Evolutionary conservation across 2,329 filamentous ascomycete genomes (phyloP), one percentile per base, ranked within the genome.

Genomic region (Cercospora sesami): DNA sequence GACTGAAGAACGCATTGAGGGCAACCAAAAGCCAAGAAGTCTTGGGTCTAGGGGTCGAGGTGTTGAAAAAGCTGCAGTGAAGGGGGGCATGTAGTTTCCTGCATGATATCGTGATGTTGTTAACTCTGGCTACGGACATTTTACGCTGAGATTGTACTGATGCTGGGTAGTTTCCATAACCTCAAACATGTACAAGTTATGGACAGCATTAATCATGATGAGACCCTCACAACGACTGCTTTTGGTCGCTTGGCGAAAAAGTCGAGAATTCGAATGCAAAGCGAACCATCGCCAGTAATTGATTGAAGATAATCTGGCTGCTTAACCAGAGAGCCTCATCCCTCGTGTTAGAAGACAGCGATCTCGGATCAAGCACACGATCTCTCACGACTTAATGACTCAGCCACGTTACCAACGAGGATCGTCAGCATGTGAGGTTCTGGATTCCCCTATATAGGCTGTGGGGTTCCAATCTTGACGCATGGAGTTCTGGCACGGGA

Each of bases 1-100:
- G 89, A 0, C 81, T 97, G 68, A 93, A 89, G 74, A 85, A 86
- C 60, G 89, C 89, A 72, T 81, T 94, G 57, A 90, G 89, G 81
- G 88, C 87, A 78, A 90, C 87, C 59, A 85, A 88, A 67, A 87
- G 88, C 68, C 84, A 87, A 6, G 89, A 91, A 71, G 89, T 97
- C 26, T 76, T 96, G 60, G 51, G 21, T 10, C 26, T 66, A 42
- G 67, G 67, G 1, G 67, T 68, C 0, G 67, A 68, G 39, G 59
- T 68, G 4, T 45, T 66, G 51, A 68, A 66, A 21, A 63, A 64
- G 23, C 57, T 68, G 63, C 59, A 63, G 57, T 68, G 48, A 53
- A 26, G 18, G 10, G 12, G 1, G 9, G 23, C 48, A 23, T 53
- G 48, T 53, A 23, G 48, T 2, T 14, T 5, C 7, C 7, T 8